phyloP scores from a whole-genome alignment of 2,329 filamentous ascomycete genomes.

The Epicoccum nigrum region DNA sequence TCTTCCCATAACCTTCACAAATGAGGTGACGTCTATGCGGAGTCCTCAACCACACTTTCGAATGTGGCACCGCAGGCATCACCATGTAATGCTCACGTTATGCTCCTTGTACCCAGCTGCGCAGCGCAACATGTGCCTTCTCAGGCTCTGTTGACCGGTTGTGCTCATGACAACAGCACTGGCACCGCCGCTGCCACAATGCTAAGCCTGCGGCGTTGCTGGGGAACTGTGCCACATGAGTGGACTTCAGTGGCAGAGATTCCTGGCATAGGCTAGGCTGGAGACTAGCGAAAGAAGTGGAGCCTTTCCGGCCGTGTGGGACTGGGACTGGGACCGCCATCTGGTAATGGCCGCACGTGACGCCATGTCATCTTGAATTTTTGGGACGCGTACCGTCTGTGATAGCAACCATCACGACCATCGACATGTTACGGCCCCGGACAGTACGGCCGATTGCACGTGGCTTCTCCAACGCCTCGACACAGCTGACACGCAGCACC shows the following conservation, averaged over 20 bases:
- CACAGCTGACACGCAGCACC: slow-evolving; percentile 14
- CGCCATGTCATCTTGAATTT: slow-evolving; percentile 21
- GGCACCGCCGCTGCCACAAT: not conserved
- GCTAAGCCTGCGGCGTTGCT: not conserved
- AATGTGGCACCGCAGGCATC: not conserved
- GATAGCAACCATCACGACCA: slow-evolving; percentile 1
- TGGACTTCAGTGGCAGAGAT: too few relatives aligned
- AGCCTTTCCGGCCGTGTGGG: not conserved
- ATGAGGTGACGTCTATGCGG: slow-evolving; percentile 1
- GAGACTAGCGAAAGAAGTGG: too few relatives aligned
- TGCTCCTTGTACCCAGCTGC: not conserved
- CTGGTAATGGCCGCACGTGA: slow-evolving; percentile 12
- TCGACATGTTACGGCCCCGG: slow-evolving; percentile 41
- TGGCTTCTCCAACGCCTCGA: slow-evolving; percentile 28
- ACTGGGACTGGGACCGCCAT: not conserved
- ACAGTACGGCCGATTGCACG: slow-evolving; percentile 39
- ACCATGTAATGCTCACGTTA: not conserved
- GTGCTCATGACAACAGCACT: not conserved
- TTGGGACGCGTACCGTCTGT: slow-evolving; percentile 8
- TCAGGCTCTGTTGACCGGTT: not conserved
- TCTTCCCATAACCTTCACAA: not conserved
- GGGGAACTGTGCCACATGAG: not conserved
- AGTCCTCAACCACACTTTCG: not conserved
- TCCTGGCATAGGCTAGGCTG: too few relatives aligned
- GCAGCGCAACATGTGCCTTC: not conserved